Conservation (phyloP, 2,329 filamentous ascomycete genomes). For the Phaeosphaeriaceae sp. region DNA sequence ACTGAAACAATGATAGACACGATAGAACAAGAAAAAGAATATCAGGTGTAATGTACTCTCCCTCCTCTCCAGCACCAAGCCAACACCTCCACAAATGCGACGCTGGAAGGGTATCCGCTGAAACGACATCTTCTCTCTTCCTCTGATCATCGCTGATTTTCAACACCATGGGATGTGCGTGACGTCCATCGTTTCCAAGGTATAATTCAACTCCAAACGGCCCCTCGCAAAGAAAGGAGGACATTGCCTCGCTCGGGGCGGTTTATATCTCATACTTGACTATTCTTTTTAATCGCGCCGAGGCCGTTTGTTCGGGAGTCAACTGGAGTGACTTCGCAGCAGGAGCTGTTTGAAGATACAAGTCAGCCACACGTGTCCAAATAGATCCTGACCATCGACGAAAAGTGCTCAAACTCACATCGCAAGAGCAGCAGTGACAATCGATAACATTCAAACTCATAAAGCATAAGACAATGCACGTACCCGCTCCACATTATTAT, state of each 20-base stretch:
- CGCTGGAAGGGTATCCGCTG: background rate
- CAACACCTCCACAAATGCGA: background rate
- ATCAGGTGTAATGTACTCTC: background rate
- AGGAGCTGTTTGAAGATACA: slow-evolving; percentile 10
- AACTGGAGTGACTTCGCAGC: slow-evolving; percentile 9
- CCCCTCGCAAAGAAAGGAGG: background rate
- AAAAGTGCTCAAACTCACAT: slow-evolving; percentile 12
- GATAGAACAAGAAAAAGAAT: background rate
- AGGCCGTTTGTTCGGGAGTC: slow-evolving; percentile 12
- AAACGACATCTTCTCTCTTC: background rate
- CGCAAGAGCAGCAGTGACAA: background rate
- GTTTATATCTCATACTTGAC: background rate
- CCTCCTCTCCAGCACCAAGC: background rate
- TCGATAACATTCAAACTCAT: slow-evolving; percentile 4
- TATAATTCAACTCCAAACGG: background rate
- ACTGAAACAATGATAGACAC: background rate
- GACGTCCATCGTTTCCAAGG: too few species aligned
- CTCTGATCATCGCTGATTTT: background rate
- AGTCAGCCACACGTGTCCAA: background rate
- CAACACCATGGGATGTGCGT: background rate
- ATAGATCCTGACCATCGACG: background rate
- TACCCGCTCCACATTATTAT: slow-evolving; percentile 66
- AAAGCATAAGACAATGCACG: slow-evolving; percentile 40
- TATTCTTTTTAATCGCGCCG: slow-evolving; percentile 4
- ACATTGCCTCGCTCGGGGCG: too few species aligned